Conservation (phyloP, 2,329 filamentous ascomycete genomes). For the Ceratocystis cacaofunesta region DNA sequence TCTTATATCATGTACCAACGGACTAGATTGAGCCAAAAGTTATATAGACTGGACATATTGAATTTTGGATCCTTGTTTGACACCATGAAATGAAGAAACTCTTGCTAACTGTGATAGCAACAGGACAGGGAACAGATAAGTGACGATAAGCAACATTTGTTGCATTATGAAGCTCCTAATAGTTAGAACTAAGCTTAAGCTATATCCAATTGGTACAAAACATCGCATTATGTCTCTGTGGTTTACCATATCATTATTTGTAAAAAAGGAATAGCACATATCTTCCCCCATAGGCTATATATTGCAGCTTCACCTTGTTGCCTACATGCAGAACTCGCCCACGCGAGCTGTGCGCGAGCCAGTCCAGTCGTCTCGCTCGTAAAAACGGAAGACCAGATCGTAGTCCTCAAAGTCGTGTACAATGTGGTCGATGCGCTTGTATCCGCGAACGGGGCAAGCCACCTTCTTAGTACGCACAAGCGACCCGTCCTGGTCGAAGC, state of each 20-base stretch:
- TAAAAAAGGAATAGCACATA: too few relatives aligned
- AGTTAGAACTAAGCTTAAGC: too few relatives aligned
- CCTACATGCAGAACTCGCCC: constrained; percentile 29
- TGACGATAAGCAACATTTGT: too few relatives aligned
- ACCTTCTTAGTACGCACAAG: constrained; percentile 29
- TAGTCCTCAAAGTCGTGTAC: constrained; percentile 97
- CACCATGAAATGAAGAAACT: neutral
- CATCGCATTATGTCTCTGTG: too few relatives aligned
- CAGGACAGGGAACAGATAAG: neutral
- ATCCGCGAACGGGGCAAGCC: constrained; percentile 54
- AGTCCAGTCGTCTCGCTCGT: constrained; percentile 71
- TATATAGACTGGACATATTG: constrained; percentile 5
- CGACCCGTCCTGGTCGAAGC: constrained; percentile 11
- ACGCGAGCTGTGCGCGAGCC: constrained; percentile 39
- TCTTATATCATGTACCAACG: constrained; percentile 6
- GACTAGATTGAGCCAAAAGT: neutral
- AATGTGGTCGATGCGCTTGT: constrained; percentile 80
- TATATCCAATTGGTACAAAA: too few relatives aligned
- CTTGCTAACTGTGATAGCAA: neutral
- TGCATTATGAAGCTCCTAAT: too few relatives aligned
- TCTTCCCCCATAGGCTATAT: too few relatives aligned
- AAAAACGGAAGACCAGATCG: constrained; percentile 91
- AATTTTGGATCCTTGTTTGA: neutral
- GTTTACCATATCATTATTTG: too few relatives aligned
- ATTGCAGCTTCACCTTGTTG: too few relatives aligned